Percentiles rank a stretch among this genome's conserved stretches.
Evolutionary conservation across 202 grass and related monocot genomes (phyloP).

Genomic region (Zoysia matrella): DNA sequence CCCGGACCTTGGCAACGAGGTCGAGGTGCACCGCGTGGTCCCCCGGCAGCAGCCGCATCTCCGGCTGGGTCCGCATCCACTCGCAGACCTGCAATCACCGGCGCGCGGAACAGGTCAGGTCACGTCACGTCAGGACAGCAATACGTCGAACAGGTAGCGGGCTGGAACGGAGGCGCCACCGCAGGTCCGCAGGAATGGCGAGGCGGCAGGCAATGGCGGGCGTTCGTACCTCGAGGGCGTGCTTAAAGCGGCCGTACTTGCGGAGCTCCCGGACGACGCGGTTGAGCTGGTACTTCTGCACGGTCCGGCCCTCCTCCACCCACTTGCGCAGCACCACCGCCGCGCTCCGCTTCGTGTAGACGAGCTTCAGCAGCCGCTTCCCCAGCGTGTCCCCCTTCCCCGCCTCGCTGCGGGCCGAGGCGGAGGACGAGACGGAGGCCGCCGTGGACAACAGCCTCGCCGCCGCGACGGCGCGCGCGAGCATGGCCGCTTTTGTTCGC

Average conservation of each 20-base stretch:
- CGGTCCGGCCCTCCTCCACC: constrained; percentile 65
- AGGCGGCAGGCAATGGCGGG: too few species aligned
- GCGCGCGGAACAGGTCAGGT: too few species aligned
- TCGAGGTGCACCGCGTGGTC: constrained; percentile 92
- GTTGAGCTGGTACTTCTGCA: constrained; percentile 91
- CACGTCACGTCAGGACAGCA: constrained; percentile 21
- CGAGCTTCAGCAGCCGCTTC: constrained; percentile 65
- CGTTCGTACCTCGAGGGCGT: constrained; percentile 70
- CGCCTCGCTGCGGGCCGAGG: neutral
- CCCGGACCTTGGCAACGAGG: constrained; percentile 79
- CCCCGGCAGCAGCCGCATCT: constrained; percentile 71
- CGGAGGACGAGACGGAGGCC: neutral
- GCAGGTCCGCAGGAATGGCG: too few species aligned
- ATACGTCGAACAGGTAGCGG: constrained; percentile 40
- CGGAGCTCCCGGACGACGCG: constrained; percentile 82
- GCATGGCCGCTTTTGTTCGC: constrained; percentile 27
- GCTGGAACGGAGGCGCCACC: neutral
- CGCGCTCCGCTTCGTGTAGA: constrained; percentile 67
- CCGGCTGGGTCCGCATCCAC: constrained; percentile 77
- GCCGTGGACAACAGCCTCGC: constrained; percentile 38
- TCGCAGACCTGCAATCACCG: constrained; percentile 64
- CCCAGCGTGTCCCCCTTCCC: constrained; percentile 55
- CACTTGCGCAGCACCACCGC: constrained; percentile 69
- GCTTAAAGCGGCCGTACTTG: constrained; percentile 84
- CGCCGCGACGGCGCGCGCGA: constrained; percentile 31